Conservation (phyloP, 2,329 filamentous ascomycete species). For the Neofusicoccum sp. region DNA sequence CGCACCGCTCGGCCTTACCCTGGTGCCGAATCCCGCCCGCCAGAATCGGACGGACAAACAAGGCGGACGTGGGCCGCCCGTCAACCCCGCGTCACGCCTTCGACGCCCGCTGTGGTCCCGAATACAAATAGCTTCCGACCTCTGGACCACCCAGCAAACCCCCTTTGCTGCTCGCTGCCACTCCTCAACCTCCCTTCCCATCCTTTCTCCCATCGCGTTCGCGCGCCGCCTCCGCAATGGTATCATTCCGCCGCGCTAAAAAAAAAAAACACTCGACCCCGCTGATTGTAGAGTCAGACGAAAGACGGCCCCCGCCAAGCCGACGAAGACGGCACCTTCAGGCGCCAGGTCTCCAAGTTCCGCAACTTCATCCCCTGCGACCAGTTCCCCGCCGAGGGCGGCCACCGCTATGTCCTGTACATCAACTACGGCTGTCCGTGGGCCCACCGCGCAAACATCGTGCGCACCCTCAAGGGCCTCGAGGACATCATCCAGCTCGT, state of each 20-base stretch:
- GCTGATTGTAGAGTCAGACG: neutral
- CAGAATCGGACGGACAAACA: neutral
- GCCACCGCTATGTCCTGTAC: slow-evolving; percentile 58
- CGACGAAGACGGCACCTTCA: slow-evolving; percentile 56
- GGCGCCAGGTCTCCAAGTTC: slow-evolving; percentile 55
- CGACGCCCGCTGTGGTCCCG: neutral
- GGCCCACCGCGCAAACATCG: slow-evolving; percentile 53
- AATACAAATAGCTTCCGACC: neutral
- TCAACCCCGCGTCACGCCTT: neutral
- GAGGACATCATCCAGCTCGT: slow-evolving; percentile 49
- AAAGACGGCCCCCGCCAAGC: slow-evolving; percentile 19
- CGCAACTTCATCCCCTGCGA: slow-evolving; percentile 54
- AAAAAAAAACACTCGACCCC: neutral
- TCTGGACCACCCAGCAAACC: neutral
- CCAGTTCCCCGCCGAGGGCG: slow-evolving; percentile 55
- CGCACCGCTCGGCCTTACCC: neutral
- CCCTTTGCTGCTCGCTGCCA: neutral
- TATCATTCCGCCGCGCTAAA: neutral
- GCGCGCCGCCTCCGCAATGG: neutral
- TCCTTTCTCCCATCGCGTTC: neutral
- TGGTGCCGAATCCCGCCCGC: neutral
- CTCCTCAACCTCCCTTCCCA: neutral
- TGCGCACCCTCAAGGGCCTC: slow-evolving; percentile 49
- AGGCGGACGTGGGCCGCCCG: neutral
- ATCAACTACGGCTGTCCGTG: slow-evolving; percentile 60